Evolutionary conservation across 1,284 basidiomycete species (phyloP), one percentile per base, ranked within the genome.

Genomic region (Phellopilus nigrolimitatus): DNA sequence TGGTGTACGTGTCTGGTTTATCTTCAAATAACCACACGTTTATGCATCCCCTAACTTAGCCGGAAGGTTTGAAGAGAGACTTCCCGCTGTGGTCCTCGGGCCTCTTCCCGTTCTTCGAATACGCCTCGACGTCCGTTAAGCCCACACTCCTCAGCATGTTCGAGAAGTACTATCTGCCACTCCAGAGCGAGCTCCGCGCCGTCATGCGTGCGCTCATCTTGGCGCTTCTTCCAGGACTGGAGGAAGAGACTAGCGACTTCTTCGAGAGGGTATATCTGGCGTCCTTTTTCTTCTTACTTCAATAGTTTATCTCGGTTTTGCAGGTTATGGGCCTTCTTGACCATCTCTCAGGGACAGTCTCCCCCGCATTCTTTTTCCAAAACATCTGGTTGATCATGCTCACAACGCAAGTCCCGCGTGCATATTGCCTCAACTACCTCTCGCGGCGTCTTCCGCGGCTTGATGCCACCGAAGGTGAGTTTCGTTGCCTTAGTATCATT

Each of bases 71-170:
- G 37, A 82, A 82, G 56, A 79, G 85, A 40, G 97, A 99, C 70
- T 73, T 99, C 3, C 78, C 89, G 1, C 75, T 98, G 13, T 99
- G 97, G 97, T 93, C 93, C 0, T 89, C 92, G 3, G 97, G 97
- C 3, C 69, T 99, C 7, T 95, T 99, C 62, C 97, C 97, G 0
- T 99, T 99, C 79, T 98, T 98, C 65, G 93, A 97, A 67, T 97
- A 93, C 68, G 94, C 97, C 4, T 88, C 95, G 12, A 99, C 94
- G 4, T 94, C 92, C 17, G 93, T 95, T 53, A 34, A 95, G 82
- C 93, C 93, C 1, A 79, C 85, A 8, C 73, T 97, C 1, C 76
- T 97, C 43, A 88, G 85, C 59, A 77, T 97, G 9, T 97, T 91
- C 62, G 90, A 95, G 60, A 88, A 81, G 2, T 83, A 91, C 69